phyloP scores from a whole-genome alignment of 306 rosid species.

The Vigna trinervia region DNA sequence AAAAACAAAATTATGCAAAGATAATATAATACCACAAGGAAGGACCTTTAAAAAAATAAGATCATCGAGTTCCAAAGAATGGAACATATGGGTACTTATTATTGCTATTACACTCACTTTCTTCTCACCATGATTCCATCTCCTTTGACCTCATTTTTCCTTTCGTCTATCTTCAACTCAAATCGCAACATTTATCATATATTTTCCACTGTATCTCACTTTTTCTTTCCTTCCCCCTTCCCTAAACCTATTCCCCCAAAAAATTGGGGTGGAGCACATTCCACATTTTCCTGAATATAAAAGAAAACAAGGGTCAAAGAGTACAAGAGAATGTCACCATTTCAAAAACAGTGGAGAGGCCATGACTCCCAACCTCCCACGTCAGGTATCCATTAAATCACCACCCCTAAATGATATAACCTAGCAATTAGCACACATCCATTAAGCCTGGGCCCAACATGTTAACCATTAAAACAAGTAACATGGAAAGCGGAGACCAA shows the following conservation, averaged over 20 bases:
- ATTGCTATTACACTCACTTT: not conserved
- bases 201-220: not conserved
- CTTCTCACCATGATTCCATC: not conserved
- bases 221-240: not conserved
- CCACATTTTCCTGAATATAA: not conserved
- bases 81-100: not conserved
- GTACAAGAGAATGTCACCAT: not conserved
- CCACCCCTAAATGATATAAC: not conserved
- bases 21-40: not conserved
- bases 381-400: not conserved
- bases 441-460: not conserved
- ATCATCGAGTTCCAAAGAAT: not conserved
- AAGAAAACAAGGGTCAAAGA: not conserved
- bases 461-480: conserved; percentile 19
- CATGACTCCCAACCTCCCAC: not conserved
- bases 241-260: not conserved
- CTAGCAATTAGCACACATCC: conserved; percentile 45
- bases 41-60: not conserved
- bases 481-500: not conserved
- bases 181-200: not conserved
- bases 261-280: not conserved
- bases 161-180: not conserved
- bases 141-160: not conserved
- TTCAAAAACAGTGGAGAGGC: not conserved
- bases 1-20: not conserved